Evolutionary conservation across 768 basidiomycete genomes (phyloP), one percentile per base, ranked within the genome.

Genomic region (Pleurotus ostreatus): DNA sequence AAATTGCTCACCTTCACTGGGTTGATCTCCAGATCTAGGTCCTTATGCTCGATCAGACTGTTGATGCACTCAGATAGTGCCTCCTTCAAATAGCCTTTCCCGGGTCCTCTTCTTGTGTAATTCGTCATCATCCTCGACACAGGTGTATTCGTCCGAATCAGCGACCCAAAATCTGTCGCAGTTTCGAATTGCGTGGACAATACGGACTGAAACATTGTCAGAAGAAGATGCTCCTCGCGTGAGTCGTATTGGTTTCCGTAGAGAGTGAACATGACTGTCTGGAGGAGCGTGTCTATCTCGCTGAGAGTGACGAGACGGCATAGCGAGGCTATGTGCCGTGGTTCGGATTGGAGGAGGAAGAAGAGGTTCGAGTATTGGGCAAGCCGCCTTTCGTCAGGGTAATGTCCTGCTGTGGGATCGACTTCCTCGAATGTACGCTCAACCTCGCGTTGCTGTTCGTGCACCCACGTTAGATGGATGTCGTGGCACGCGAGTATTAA

Each of bases 71-170:
- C 96, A 23, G 96, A 94, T 45, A 99, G 80, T 25, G 98, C 95
- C 59, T 89, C 88, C 79, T 99, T 99, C 61, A 99, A 85, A 70
- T 98, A 99, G 64, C 92, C 94, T 71, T 98, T 96, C 55, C 96
- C 96, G 0, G 96, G 96, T 55, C 96, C 96, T 53, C 96, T 89
- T 57, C 96, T 89, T 48, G 96, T 98, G 72, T 99, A 99, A 15
- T 96, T 98, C 40, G 96, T 99, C 96, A 99, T 99, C 96, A 99
- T 99, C 37, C 96, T 88, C 46, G 94, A 97, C 18, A 99, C 96
- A 46, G 96, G 96, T 48, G 96, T 99, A 72, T 99, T 99, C 58
- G 96, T 96, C 49, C 96, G 91, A 23, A 99, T 83, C 11, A 99
- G 80, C 4, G 95, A 98, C 15, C 95, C 95, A 63, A 99, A 98